phyloP scores from a whole-genome alignment of 768 basidiomycete genomes.

The Mycena crocata region DNA sequence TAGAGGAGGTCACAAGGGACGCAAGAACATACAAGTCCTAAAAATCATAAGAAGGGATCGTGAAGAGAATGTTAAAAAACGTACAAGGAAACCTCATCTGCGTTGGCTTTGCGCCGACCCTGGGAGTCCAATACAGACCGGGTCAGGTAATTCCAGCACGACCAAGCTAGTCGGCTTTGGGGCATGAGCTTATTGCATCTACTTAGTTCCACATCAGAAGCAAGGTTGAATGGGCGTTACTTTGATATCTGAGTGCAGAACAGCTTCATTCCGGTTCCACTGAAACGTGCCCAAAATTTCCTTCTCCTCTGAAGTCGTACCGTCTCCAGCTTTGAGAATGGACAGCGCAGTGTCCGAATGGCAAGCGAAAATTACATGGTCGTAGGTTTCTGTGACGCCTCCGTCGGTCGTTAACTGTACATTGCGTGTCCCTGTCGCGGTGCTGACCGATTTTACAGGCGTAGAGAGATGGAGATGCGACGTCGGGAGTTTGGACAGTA shows the following conservation, averaged over 20 bases:
- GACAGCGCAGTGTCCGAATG: slow-evolving; percentile 74
- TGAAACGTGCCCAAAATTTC: slow-evolving; percentile 66
- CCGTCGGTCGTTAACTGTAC: slow-evolving; percentile 60
- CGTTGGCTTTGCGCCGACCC: slow-evolving; percentile 56
- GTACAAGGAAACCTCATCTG: slow-evolving; percentile 72
- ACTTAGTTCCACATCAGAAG: neutral
- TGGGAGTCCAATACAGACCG: slow-evolving; percentile 51
- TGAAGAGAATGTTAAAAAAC: slow-evolving; percentile 39
- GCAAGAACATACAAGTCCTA: slow-evolving; percentile 56
- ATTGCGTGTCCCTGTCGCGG: slow-evolving; percentile 33
- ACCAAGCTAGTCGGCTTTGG: slow-evolving; percentile 68
- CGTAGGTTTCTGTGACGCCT: slow-evolving; percentile 62
- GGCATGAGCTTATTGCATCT: slow-evolving; percentile 71
- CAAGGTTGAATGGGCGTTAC: slow-evolving; percentile 56
- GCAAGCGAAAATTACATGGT: slow-evolving; percentile 80
- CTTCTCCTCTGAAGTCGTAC: slow-evolving; percentile 63
- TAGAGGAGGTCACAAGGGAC: neutral
- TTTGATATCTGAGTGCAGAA: slow-evolving; percentile 72
- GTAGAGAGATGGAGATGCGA: slow-evolving; percentile 70
- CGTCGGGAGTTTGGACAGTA: slow-evolving; percentile 65
- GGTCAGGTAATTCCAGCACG: slow-evolving; percentile 86
- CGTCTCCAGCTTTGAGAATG: slow-evolving; percentile 63
- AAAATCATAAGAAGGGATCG: slow-evolving; percentile 14
- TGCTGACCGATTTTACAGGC: slow-evolving; percentile 59
- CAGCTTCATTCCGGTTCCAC: slow-evolving; percentile 77